Evolutionary conservation across 225 moss, liverwort and hornwort genomes (phyloP).

Genomic region (Polytrichum formosum): DNA sequence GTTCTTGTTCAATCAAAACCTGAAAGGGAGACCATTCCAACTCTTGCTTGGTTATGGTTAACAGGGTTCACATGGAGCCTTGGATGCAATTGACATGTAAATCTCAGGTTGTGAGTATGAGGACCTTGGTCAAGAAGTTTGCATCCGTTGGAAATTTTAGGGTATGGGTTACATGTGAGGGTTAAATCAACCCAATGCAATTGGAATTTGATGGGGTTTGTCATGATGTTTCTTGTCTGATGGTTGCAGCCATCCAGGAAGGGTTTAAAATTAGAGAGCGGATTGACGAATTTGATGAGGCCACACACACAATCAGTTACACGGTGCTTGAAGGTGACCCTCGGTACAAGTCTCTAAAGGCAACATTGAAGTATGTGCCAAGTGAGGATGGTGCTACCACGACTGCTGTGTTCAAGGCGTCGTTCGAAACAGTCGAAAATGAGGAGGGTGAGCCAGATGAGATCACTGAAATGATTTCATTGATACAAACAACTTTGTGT

Average conservation of each 20-base stretch:
- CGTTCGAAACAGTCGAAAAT: constrained; percentile 24
- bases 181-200: not conserved
- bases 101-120: not conserved
- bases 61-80: too few species aligned
- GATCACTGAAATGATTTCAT: constrained; percentile 26
- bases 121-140: not conserved
- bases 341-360: constrained; percentile 41
- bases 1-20: too few species aligned
- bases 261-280: constrained; percentile 40
- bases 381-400: constrained; percentile 29
- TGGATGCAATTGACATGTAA: not conserved
- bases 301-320: constrained; percentile 26
- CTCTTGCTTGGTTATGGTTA: too few species aligned
- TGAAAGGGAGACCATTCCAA: too few species aligned
- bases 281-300: constrained; percentile 42
- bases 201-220: not conserved
- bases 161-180: too few species aligned
- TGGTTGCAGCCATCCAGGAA: constrained; percentile 33
- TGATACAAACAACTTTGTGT: constrained; percentile 40
- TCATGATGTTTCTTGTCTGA: not conserved
- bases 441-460: constrained; percentile 42
- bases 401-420: constrained; percentile 26
- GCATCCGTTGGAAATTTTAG: too few species aligned
- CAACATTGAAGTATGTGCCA: constrained; percentile 21
- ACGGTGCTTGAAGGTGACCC: constrained; percentile 47